Conservation (phyloP, 352 stramenopile species). For the Phytophthora palmivora region DNA sequence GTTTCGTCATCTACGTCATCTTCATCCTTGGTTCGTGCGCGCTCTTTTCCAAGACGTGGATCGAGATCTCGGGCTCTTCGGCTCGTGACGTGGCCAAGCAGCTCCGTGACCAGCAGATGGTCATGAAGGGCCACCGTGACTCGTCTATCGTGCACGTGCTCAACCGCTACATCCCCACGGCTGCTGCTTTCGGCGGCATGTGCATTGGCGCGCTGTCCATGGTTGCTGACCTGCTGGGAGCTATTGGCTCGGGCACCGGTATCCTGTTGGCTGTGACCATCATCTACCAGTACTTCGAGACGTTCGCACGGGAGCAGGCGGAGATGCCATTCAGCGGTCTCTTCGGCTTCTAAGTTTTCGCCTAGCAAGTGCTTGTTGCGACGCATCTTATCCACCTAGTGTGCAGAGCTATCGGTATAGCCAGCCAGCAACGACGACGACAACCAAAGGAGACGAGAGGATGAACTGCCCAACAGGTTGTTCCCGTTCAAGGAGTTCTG, state of each 20-base stretch:
- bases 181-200: conserved; percentile 99
- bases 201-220: conserved; percentile 99
- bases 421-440: conserved; percentile 26
- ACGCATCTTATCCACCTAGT: conserved; percentile 15
- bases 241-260: conserved; percentile 98
- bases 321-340: conserved; percentile 82
- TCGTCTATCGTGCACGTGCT: conserved; percentile 97
- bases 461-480: conserved; percentile 57
- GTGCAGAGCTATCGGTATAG: conserved; percentile 13
- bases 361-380: conserved; percentile 9
- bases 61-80: conserved; percentile 98
- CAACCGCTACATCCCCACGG: conserved; percentile 99
- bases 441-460: conserved; percentile 28
- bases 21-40: conserved; percentile 99
- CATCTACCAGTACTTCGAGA: conserved; percentile 99
- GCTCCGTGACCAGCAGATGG: conserved; percentile 98
- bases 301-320: conserved; percentile 95
- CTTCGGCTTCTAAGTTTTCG: conserved; percentile 81
- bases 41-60: conserved; percentile 99
- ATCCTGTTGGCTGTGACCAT: conserved; percentile 99
- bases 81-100: conserved; percentile 98
- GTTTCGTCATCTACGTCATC: conserved; percentile 98
- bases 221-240: conserved; percentile 98
- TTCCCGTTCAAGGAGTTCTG: conserved; percentile 89
- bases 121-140: conserved; percentile 99